Conservation (phyloP, 2,329 filamentous ascomycete genomes). For the Erysiphe pulchra region DNA sequence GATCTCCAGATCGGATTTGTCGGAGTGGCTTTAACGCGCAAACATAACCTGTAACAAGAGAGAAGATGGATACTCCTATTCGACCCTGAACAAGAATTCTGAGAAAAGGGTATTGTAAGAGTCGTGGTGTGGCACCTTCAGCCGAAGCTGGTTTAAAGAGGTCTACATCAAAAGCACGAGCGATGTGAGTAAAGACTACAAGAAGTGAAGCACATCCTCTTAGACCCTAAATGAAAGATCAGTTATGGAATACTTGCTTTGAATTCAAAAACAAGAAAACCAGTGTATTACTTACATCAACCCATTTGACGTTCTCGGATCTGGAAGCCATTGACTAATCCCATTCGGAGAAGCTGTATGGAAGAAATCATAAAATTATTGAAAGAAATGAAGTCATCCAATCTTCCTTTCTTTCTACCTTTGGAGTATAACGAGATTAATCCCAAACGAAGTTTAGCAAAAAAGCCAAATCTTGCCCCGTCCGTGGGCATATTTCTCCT, state of each 20-base stretch:
- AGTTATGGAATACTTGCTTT: neutral
- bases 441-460: no score
- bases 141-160: slow-evolving; percentile 22
- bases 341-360: no score
- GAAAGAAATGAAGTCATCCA: no score
- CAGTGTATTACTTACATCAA: slow-evolving; percentile 22
- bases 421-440: no score
- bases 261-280: neutral
- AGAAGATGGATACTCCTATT: slow-evolving; percentile 39
- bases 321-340: slow-evolving; percentile 2
- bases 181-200: slow-evolving; percentile 28
- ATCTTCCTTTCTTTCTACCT: no score
- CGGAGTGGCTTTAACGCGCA: slow-evolving; percentile 34
- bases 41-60: slow-evolving; percentile 37
- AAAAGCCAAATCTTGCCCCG: no score
- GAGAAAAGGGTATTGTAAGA: slow-evolving; percentile 32
- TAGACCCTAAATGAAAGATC: slow-evolving; percentile 20
- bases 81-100: slow-evolving; percentile 33
- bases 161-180: slow-evolving; percentile 23
- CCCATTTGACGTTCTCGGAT: slow-evolving; percentile 28
- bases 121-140: slow-evolving; percentile 19
- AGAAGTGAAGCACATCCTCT: slow-evolving; percentile 27
- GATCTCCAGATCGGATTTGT: slow-evolving; percentile 25
- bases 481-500: no score
- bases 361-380: no score